These are phyloP conservation scores for Aspergillus avenaceus DNA, from an alignment of 495 filamentous ascomycete genomes.

Conservation along the genomic window DNA sequence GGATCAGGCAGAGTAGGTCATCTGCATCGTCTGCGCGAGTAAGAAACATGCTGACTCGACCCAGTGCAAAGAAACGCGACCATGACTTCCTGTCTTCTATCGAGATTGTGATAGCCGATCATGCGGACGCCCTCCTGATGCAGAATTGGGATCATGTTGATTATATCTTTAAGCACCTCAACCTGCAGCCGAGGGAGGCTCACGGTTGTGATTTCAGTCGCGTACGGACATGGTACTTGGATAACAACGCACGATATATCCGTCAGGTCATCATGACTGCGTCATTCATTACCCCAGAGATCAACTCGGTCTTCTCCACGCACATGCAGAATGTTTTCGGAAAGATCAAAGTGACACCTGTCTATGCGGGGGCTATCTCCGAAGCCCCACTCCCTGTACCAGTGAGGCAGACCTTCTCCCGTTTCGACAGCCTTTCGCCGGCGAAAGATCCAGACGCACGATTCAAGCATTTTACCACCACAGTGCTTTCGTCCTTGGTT, in stretches of 20 bases:
- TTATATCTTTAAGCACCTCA: conserved; percentile 86
- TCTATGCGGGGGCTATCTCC: conserved; percentile 62
- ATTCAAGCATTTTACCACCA: conserved; percentile 86
- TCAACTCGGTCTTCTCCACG: conserved; percentile 72
- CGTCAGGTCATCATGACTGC: conserved; percentile 80
- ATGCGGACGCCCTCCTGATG: conserved; percentile 91
- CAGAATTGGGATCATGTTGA: conserved; percentile 98
- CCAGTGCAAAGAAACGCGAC: conserved; percentile 69
- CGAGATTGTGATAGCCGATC: conserved; percentile 84
- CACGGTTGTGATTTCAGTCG: conserved; percentile 94
- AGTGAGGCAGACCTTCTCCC: conserved; percentile 82
- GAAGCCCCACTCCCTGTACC: conserved; percentile 61
- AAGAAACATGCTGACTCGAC: conserved; percentile 8
- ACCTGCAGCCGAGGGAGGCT: conserved; percentile 80
- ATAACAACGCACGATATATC: conserved; percentile 72
- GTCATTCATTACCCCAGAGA: conserved; percentile 82
- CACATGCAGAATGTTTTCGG: conserved; percentile 77
- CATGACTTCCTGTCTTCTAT: conserved; percentile 90
- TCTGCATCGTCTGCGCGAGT: background rate
- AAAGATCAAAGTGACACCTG: conserved; percentile 63
- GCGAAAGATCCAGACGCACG: conserved; percentile 76
- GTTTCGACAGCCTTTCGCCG: conserved; percentile 69
- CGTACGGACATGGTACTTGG: conserved; percentile 87
- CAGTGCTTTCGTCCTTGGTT: conserved; percentile 68
- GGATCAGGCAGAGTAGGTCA: conserved; percentile 58